Conservation (phyloP, 2,329 filamentous ascomycete species). For the Phoma sp. region DNA sequence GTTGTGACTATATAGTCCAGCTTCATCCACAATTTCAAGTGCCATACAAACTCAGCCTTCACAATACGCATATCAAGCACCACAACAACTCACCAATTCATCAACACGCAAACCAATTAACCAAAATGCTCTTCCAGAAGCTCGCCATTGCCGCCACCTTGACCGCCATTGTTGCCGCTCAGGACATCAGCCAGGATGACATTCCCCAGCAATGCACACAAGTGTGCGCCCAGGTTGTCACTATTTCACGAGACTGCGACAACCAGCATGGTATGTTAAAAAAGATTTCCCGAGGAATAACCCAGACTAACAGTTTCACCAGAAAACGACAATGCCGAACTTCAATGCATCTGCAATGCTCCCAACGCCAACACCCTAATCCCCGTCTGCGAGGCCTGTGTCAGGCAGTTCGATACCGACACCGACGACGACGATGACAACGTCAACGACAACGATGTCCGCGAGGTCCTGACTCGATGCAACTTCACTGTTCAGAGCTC, state of each 20-base stretch:
- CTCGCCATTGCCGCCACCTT: conserved; percentile 34
- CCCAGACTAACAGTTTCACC: background rate
- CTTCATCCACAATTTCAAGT: background rate
- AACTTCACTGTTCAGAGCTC: conserved; percentile 35
- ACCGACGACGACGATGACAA: conserved; percentile 15
- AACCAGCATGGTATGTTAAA: conserved; percentile 25
- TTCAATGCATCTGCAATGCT: conserved; percentile 41
- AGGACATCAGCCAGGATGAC: conserved; percentile 42
- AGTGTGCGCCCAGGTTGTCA: conserved; percentile 36
- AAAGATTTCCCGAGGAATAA: background rate
- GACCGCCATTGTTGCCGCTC: conserved; percentile 28
- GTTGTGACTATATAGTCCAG: conserved; percentile 6
- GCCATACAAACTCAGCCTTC: background rate
- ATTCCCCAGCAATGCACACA: conserved; percentile 39
- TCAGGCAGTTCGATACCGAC: conserved; percentile 34
- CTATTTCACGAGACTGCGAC: conserved; percentile 36
- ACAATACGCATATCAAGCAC: too few relatives aligned
- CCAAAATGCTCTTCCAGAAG: conserved; percentile 34
- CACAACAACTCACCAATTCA: too few relatives aligned
- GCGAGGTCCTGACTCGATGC: conserved; percentile 40
- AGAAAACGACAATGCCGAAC: conserved; percentile 33
- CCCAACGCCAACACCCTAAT: conserved; percentile 32
- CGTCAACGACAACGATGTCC: conserved; percentile 35
- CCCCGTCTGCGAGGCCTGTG: conserved; percentile 42
- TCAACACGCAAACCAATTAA: background rate